Evolutionary conservation across 2,329 filamentous ascomycete species (phyloP).

Genomic region (Botrytis byssoidea): DNA sequence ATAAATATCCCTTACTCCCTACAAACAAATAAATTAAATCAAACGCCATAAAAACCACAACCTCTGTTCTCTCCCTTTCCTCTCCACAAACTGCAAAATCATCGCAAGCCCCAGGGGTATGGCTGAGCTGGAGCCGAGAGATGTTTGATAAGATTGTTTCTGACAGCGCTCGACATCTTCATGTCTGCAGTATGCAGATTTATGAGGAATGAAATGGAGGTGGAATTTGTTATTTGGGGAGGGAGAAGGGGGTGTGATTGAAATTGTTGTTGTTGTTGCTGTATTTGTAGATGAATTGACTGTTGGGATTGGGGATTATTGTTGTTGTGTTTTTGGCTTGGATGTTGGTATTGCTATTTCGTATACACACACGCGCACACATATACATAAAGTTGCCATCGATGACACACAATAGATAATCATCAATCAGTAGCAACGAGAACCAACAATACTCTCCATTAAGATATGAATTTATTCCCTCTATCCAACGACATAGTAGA

Average conservation of each 20-base stretch:
- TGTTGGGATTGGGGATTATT: accelerated
- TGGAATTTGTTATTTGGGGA: background rate
- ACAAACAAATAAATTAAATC: background rate
- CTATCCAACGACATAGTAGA: no score
- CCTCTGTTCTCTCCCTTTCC: background rate
- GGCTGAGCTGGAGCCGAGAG: background rate
- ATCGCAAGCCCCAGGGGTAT: background rate
- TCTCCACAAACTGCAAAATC: background rate
- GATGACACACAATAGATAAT: no score
- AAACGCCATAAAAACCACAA: background rate
- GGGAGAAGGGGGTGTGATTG: no score
- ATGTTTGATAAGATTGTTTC: background rate
- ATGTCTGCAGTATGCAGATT: background rate
- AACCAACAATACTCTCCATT: no score
- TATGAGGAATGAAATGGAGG: background rate
- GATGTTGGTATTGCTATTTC: no score
- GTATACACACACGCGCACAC: no score
- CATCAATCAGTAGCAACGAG: no score
- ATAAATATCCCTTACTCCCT: background rate
- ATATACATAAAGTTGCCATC: no score
- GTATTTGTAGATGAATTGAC: background rate
- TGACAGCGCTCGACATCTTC: background rate
- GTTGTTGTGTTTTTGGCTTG: background rate
- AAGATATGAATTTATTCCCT: no score
- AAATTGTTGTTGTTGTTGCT: background rate